Evolutionary conservation across 805 yeast genomes (phyloP), one percentile per base, ranked within the genome.

Genomic region (Candida namnaoensis): DNA sequence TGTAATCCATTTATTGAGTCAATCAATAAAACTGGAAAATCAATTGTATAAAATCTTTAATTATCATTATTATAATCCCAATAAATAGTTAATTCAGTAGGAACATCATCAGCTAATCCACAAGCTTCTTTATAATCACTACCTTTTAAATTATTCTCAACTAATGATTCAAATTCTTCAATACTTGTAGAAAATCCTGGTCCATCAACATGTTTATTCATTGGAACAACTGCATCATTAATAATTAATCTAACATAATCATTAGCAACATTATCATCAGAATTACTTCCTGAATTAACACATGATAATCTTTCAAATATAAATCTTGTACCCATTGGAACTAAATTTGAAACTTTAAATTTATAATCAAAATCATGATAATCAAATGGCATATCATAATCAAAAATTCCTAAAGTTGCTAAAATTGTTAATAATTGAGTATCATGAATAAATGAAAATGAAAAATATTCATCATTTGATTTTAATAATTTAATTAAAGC

Each of bases 311-410:
- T 62, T 54, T 76, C 81, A 32, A 72, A 46, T 13, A 69, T 57
- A 12, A 71, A 51, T 41, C 73, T 62, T 2, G 71, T 71, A 9
- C 76, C 79, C 79, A 72, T 72, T 36, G 80, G 81, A n/a, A 65
- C 66, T 41, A 74, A 50, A 44, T 74, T 71, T 1, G 66, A 61
- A 44, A 56, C 61, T 55, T 63, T 65, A 64, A 74, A 78, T 14
- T 66, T 61, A 42, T 68, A 58, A 38, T 68, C 65, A 56, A 76
- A 72, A 19, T 62, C 61, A 40, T 69, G 62, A 40, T 61, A 56
- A 48, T 66, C 69, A n/a, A 59, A 50, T 7, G 78, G 69, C 44
- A 75, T 58, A 38, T 57, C 57, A 36, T 63, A 50, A 36, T 51
- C 58, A 14, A 69, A 57, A 35, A 78, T 46, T 3, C 79, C 80